A percentile compares a stretch with the other conserved stretches of the same genome.
phyloP scores from a whole-genome alignment of 495 filamentous ascomycete species.

The Penicillium simplicissimum region DNA sequence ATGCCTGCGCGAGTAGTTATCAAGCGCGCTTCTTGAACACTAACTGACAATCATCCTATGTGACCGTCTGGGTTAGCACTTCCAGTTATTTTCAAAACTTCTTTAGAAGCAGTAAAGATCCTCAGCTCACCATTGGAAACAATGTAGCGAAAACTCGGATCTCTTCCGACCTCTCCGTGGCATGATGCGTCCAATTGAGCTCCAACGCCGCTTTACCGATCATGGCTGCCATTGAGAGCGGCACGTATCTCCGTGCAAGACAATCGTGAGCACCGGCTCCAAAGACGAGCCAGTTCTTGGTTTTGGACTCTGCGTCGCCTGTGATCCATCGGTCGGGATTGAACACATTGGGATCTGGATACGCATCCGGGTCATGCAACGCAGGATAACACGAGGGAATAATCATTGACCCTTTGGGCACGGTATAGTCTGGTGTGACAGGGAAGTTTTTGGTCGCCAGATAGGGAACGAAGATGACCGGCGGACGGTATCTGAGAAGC shows the following conservation, averaged over 20 bases:
- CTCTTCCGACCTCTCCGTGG: conserved; percentile 76
- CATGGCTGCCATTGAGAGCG: conserved; percentile 79
- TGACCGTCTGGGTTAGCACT: neutral
- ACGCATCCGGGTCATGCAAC: conserved; percentile 85
- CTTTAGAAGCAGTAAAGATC: no score
- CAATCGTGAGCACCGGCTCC: conserved; percentile 92
- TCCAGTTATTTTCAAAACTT: no score
- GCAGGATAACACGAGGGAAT: conserved; percentile 84
- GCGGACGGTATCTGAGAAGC: conserved; percentile 87
- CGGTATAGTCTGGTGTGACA: conserved; percentile 77
- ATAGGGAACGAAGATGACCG: conserved; percentile 96
- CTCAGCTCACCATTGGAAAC: conserved; percentile 79
- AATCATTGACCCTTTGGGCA: conserved; percentile 88
- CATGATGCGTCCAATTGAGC: conserved; percentile 82
- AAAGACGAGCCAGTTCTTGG: conserved; percentile 96
- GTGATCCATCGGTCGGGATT: conserved; percentile 84
- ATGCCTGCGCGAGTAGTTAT: no score
- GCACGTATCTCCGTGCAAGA: conserved; percentile 83
- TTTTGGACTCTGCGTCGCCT: conserved; percentile 84
- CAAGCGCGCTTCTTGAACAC: conserved; percentile 43
- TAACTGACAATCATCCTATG: conserved; percentile 60
- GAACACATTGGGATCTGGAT: conserved; percentile 79
- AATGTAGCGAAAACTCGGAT: conserved; percentile 96
- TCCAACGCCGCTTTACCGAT: conserved; percentile 82
- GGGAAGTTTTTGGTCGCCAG: conserved; percentile 87